Evolutionary conservation across 1,284 basidiomycete species (phyloP), one percentile per base, ranked within the genome.

Genomic region (Ganoderma boninense): DNA sequence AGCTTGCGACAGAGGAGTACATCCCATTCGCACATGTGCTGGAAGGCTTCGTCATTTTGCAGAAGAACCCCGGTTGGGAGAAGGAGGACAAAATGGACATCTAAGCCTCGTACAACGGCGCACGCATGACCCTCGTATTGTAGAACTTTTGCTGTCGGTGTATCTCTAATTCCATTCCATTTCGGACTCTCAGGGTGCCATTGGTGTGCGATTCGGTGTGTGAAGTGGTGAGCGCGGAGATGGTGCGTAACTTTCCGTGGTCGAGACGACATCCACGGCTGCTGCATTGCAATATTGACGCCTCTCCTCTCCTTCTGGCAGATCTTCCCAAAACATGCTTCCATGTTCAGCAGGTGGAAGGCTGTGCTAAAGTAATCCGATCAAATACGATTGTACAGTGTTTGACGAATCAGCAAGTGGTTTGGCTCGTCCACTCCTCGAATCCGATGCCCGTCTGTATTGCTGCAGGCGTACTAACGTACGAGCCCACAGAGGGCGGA

Each of bases 1-100:
- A 99, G 83, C 83, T 99, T 75, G 98, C 95, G 20, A 99, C 97
- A 40, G 98, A 99, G 81, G 97, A 99, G 84, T 99, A 88, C 82
- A 95, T 99, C 77, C 92, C 96, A 11, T 99, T 95, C 81, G 89
- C 92, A 63, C 90, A 92, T 76, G 94, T 96, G 46, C 86, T 98
- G 65, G 97, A 98, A 82, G 95, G 96, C 71, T 93, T 97, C 77
- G 92, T 97, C 54, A 92, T 97, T 66, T 80, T 97, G 77, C 90
- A 91, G 83, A 96, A 96, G 87, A 95, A 95, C 78, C 92, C 93
- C 62, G 94, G 94, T 7, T 95, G 88, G 85, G 92, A 93, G 82
- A 90, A 89, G 79, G 92, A 95, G 77, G 92, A 94, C 76, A 91
- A 91, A 79, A 94, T 94, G 92, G 91, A 94, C 77, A 63, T 91